phyloP scores from a whole-genome alignment of 1,139 yeast genomes.

The Candida gigantensis region DNA sequence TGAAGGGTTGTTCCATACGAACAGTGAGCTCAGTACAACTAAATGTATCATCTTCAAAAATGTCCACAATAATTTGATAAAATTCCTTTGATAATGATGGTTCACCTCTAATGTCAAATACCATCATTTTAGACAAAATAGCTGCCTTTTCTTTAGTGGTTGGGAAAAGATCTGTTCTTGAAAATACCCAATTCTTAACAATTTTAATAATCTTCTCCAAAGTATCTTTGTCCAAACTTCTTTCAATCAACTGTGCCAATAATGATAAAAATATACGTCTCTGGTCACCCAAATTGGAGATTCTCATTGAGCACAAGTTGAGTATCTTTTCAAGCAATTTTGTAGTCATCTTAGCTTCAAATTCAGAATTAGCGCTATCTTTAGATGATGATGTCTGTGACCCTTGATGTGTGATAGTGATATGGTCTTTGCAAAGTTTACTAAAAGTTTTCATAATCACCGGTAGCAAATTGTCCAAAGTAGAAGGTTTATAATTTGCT shows the following conservation, averaged over 20 bases:
- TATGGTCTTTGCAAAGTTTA: conserved; percentile 85
- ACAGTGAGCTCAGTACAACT: conserved; percentile 89
- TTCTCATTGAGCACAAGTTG: conserved; percentile 76
- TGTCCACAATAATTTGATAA: conserved; percentile 82
- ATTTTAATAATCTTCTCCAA: conserved; percentile 75
- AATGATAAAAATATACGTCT: conserved; percentile 83
- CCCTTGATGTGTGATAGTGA: conserved; percentile 64
- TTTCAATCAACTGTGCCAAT: conserved; percentile 86
- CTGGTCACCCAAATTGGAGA: conserved; percentile 87
- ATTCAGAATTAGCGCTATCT: conserved; percentile 42
- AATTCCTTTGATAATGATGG: conserved; percentile 77
- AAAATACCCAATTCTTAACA: conserved; percentile 88
- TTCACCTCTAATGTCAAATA: conserved; percentile 86
- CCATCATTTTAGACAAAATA: conserved; percentile 88
- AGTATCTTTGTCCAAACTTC: conserved; percentile 77
- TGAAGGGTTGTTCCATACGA: conserved; percentile 94
- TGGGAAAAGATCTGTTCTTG: conserved; percentile 82
- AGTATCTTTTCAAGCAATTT: conserved; percentile 73
- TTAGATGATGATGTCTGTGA: conserved; percentile 27
- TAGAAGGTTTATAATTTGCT: conserved; percentile 70
- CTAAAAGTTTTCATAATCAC: conserved; percentile 83
- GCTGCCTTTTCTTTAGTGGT: conserved; percentile 97
- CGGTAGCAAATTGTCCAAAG: conserved; percentile 73
- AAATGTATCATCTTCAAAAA: conserved; percentile 79
- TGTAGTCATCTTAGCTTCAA: conserved; percentile 79